Evolutionary conservation across 208 protist species (phyloP).

Genomic region (Acanthamoeba polyphaga): DNA sequence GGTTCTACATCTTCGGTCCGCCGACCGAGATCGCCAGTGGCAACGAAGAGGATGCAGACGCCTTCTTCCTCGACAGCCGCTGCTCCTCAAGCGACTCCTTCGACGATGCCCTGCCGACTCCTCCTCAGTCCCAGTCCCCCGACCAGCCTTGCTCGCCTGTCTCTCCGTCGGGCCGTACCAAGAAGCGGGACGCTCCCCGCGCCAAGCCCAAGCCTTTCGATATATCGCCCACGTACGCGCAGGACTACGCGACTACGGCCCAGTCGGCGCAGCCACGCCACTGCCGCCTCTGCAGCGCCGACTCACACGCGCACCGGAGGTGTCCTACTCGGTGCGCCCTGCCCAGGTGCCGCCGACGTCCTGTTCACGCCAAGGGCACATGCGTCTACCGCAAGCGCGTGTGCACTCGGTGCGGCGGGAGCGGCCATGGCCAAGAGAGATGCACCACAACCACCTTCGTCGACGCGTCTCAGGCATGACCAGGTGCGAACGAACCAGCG

Average conservation of each 20-base stretch:
- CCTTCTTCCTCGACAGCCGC: background rate
- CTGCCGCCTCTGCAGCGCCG: background rate
- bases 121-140: too few species aligned
- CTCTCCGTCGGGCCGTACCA: too few species aligned
- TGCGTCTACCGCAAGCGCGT: constrained; percentile 25
- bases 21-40: background rate
- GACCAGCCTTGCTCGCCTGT: too few species aligned
- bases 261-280: background rate
- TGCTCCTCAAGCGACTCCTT: too few species aligned
- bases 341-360: background rate
- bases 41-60: background rate
- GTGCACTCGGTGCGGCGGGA: background rate
- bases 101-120: too few species aligned
- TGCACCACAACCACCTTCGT: background rate
- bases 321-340: background rate
- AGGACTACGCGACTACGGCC: background rate
- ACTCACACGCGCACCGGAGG: background rate
- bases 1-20: constrained; percentile 28
- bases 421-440: background rate
- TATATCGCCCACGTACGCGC: background rate
- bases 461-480: background rate
- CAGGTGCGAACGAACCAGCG: too few species aligned
- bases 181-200: background rate
- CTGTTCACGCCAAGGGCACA: background rate
- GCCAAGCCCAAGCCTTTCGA: background rate